Conservation (phyloP, 306 rosid species). For the Luffa aegyptiaca region DNA sequence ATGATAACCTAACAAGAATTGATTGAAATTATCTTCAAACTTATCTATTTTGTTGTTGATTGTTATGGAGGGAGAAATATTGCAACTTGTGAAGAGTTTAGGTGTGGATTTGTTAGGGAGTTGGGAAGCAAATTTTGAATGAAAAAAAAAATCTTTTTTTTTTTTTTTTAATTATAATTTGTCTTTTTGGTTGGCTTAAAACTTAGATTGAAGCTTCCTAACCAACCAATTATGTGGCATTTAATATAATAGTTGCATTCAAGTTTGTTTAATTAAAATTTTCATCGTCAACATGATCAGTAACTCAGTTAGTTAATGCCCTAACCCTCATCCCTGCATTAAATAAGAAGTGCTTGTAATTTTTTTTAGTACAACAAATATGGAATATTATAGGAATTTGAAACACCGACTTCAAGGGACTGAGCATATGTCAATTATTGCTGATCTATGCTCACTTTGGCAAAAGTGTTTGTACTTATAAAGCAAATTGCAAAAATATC, state of each 20-base stretch:
- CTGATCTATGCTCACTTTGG: too few species aligned
- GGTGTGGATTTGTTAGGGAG: not conserved
- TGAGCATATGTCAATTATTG: too few species aligned
- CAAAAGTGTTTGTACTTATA: too few species aligned
- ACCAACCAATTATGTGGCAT: not conserved
- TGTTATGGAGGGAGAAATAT: not conserved
- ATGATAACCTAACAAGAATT: not conserved
- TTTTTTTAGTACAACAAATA: too few species aligned
- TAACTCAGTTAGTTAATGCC: too few species aligned
- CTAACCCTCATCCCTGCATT: too few species aligned
- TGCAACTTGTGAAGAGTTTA: not conserved
- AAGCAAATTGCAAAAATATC: not conserved
- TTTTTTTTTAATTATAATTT: not conserved
- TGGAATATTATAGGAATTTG: too few species aligned
- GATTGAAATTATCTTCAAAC: not conserved
- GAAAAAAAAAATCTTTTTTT: not conserved
- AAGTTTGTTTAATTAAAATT: too few species aligned
- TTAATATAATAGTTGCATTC: too few species aligned
- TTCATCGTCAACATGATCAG: too few species aligned
- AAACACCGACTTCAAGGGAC: too few species aligned
- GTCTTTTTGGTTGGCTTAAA: not conserved
- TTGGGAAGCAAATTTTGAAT: not conserved
- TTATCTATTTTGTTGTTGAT: not conserved
- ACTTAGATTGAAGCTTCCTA: not conserved
- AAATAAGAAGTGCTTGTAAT: too few species aligned